These are phyloP conservation scores for Phytophthora aleatoria DNA, from an alignment of 352 stramenopile species.

Conservation along the genomic window DNA sequence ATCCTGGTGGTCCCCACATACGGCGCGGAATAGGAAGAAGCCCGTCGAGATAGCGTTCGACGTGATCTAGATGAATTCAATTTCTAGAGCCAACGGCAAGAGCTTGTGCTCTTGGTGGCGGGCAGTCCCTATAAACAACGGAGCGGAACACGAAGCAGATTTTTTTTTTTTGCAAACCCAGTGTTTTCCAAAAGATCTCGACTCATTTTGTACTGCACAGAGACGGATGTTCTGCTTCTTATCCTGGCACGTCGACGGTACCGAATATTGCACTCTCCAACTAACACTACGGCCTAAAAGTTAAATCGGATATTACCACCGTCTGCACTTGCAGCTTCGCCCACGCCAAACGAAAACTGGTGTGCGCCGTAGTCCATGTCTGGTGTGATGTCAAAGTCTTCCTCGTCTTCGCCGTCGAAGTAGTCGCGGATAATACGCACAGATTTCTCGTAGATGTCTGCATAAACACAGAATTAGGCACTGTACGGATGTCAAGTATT, in stretches of 20 bases:
- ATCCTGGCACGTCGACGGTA: too few relatives aligned
- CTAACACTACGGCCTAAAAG: constrained; percentile 31
- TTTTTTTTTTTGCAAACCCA: constrained; percentile 22
- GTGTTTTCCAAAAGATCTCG: background rate
- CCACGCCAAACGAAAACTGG: constrained; percentile 76
- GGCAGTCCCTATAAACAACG: constrained; percentile 16
- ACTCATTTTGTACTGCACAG: too few relatives aligned
- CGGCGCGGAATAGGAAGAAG: constrained; percentile 56
- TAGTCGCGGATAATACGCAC: constrained; percentile 97
- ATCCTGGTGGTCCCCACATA: constrained; percentile 86
- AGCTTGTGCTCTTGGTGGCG: background rate
- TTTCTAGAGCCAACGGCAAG: constrained; percentile 8
- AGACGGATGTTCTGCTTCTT: background rate
- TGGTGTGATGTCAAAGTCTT: constrained; percentile 82
- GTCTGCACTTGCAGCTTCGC: constrained; percentile 15
- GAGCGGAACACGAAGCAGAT: constrained; percentile 31
- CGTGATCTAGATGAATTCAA: background rate
- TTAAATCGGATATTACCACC: constrained; percentile 29
- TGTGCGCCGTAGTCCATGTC: constrained; percentile 51
- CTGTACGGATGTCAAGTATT: background rate
- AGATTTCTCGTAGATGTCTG: constrained; percentile 93
- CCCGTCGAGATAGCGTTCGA: background rate
- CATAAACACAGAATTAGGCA: constrained; percentile 7
- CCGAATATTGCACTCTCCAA: constrained; percentile 6
- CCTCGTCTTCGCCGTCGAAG: constrained; percentile 97